Evolutionary conservation across 192 early-diverging fungal species (phyloP).

Genomic region (Coemansia umbellata): DNA sequence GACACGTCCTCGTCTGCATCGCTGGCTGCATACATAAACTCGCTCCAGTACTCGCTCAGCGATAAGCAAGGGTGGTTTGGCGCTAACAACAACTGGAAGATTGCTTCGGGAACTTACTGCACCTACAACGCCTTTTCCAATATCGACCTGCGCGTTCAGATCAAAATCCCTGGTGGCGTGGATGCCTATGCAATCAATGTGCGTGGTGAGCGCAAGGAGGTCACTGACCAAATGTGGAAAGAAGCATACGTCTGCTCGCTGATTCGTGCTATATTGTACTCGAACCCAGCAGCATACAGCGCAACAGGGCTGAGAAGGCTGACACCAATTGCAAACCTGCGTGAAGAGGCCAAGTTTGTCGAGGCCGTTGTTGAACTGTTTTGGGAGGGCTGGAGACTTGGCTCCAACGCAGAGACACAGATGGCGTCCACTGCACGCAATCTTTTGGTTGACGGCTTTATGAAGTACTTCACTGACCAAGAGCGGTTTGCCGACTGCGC

Average conservation of each 20-base stretch:
- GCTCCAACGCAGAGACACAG: conserved; percentile 91
- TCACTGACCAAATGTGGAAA: conserved; percentile 81
- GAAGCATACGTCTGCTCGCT: conserved; percentile 86
- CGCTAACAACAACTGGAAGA: conserved; percentile 54
- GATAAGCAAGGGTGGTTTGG: conserved; percentile 49
- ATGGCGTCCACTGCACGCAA: conserved; percentile 88
- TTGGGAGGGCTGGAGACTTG: conserved; percentile 92
- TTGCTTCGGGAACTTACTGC: conserved; percentile 75
- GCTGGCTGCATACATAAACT: conserved; percentile 96
- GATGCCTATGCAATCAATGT: conserved; percentile 87
- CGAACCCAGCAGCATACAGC: conserved; percentile 81
- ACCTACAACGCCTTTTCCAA: conserved; percentile 97
- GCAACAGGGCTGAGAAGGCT: conserved; percentile 86
- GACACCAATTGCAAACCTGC: conserved; percentile 75
- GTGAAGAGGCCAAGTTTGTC: conserved; percentile 75
- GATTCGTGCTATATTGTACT: conserved; percentile 85
- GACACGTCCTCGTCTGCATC: conserved; percentile 93
- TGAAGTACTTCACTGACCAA: conserved; percentile 85
- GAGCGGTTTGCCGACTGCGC: conserved; percentile 74
- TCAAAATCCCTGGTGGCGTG: conserved; percentile 97
- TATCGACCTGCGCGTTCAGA: conserved; percentile 96
- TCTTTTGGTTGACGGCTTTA: conserved; percentile 80
- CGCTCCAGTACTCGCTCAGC: conserved; percentile 72
- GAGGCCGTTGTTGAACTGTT: conserved; percentile 80
- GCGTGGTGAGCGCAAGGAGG: conserved; percentile 79